Conservation (phyloP, 2,329 filamentous ascomycete species). For the Colletotrichum sp. region DNA sequence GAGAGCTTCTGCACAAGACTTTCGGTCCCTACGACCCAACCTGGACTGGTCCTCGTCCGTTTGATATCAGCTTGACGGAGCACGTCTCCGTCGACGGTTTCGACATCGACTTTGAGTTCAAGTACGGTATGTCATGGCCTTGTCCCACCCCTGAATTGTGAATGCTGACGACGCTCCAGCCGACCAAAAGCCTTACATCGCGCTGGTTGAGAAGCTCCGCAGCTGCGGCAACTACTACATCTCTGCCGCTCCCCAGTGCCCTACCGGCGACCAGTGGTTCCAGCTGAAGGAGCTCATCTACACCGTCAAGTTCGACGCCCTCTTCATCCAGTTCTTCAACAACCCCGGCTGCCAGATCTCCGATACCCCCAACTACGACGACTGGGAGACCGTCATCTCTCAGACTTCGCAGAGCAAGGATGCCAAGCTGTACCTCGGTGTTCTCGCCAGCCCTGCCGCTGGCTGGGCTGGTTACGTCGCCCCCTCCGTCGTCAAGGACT, state of each 20-base stretch:
- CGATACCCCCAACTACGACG: slow-evolving; percentile 42
- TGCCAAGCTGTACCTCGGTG: slow-evolving; percentile 51
- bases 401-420: slow-evolving; percentile 37
- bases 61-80: slow-evolving; percentile 32
- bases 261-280: slow-evolving; percentile 29
- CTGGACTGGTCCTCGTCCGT: slow-evolving; percentile 41
- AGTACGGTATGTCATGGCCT: slow-evolving; percentile 29
- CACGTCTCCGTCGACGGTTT: slow-evolving; percentile 43
- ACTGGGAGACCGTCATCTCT: slow-evolving; percentile 41
- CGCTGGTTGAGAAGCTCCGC: slow-evolving; percentile 41
- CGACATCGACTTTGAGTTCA: slow-evolving; percentile 45
- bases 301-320: slow-evolving; percentile 43
- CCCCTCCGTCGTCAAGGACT: slow-evolving; percentile 33
- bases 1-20: slow-evolving; percentile 40
- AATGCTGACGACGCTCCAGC: slow-evolving; percentile 22
- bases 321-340: slow-evolving; percentile 57
- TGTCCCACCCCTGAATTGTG: not conserved
- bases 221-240: slow-evolving; percentile 34
- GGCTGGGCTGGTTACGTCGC: slow-evolving; percentile 38
- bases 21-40: slow-evolving; percentile 39
- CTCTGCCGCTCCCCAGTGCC: slow-evolving; percentile 51
- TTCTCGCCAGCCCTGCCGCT: slow-evolving; percentile 35
- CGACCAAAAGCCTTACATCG: slow-evolving; percentile 38
- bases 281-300: slow-evolving; percentile 42
- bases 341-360: slow-evolving; percentile 40